phyloP scores from a whole-genome alignment of 306 rosid species.

The Acacia melanoxylon region DNA sequence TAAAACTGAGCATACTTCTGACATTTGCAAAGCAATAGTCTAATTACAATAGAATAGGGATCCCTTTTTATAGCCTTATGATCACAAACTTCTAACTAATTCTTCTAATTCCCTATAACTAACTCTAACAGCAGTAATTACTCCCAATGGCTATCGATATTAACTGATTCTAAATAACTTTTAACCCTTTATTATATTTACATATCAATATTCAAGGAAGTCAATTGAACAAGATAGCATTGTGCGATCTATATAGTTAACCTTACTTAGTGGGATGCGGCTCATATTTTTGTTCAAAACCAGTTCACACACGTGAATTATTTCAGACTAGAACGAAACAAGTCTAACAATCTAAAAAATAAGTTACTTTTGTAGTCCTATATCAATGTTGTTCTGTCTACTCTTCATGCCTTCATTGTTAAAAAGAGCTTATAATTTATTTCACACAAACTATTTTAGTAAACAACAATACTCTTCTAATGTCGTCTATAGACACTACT shows the following conservation, averaged over 20 bases:
- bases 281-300: too few species aligned
- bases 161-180: too few species aligned
- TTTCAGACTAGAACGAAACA: not conserved
- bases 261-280: not conserved
- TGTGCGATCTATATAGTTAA: not conserved
- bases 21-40: too few species aligned
- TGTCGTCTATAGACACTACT: not conserved
- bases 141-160: too few species aligned
- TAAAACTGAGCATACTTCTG: too few species aligned
- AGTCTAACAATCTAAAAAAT: not conserved
- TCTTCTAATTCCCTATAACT: too few species aligned
- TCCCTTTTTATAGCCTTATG: too few species aligned
- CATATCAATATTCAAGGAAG: not conserved
- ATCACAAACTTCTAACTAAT: too few species aligned
- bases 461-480: not conserved
- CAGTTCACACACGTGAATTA: not conserved
- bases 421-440: not conserved
- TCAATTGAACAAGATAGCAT: not conserved
- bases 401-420: constrained; percentile 10
- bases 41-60: too few species aligned
- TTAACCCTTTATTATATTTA: too few species aligned
- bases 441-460: not conserved
- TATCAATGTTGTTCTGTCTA: not conserved
- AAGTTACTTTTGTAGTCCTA: not conserved
- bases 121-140: too few species aligned